Conservation (phyloP, 148 eudicot species). For the Silene latifolia region DNA sequence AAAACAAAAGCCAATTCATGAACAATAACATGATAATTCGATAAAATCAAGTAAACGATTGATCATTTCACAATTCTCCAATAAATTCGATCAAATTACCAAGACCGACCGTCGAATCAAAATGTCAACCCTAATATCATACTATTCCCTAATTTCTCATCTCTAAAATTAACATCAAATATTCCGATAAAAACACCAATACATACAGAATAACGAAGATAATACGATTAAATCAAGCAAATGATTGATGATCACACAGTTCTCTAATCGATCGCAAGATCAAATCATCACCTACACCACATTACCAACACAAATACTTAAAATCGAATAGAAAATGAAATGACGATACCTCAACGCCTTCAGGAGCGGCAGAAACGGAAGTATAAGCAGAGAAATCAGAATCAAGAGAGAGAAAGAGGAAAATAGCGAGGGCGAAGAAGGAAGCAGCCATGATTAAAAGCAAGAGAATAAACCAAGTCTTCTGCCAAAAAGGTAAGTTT, state of each 20-base stretch:
- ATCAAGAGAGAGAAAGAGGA: conserved; percentile 68
- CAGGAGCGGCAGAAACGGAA: conserved; percentile 34
- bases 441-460: conserved; percentile 65
- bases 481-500: conserved; percentile 69
- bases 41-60: background rate
- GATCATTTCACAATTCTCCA: background rate
- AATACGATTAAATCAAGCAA: background rate
- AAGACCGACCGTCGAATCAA: too few relatives aligned
- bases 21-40: background rate
- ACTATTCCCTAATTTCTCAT: too few relatives aligned
- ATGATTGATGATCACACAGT: background rate
- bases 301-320: background rate
- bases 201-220: too few relatives aligned
- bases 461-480: conserved; percentile 60
- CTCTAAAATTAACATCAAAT: too few relatives aligned
- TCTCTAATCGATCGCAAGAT: background rate
- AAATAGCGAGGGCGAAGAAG: conserved; percentile 63
- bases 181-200: too few relatives aligned
- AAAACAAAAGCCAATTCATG: too few relatives aligned
- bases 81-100: background rate
- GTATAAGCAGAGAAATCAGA: conserved; percentile 33
- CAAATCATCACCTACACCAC: background rate
- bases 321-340: background rate
- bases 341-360: conserved; percentile 37
- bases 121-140: too few relatives aligned